Base-by-base conservation (phyloP, 2,329 filamentous ascomycete genomes). In the Dichotomopilus funicola region DNA sequence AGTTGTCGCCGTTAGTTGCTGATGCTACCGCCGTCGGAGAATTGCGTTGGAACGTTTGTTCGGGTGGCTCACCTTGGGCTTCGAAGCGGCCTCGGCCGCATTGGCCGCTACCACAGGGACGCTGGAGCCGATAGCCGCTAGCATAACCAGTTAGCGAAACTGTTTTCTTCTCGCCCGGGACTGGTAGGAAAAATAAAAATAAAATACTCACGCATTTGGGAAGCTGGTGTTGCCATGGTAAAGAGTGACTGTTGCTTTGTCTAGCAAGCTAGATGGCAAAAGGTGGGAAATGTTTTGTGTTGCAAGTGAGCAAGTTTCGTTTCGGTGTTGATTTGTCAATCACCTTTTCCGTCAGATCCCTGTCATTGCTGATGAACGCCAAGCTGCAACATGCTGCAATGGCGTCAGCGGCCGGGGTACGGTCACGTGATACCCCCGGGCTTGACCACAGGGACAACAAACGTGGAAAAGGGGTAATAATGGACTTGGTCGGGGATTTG, bases 1-100 rank as follows among this genome's bases (percentile, higher is more conserved):
- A 37, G 19, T 8, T 9, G 33, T 19, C n/a, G 3, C 42, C 7
- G 49, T 57, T 38, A 52, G 53, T 35, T 31, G 27, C 9, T 27
- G 19, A 27, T 27, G 19, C 19, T 27, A 3, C 19, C 19, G 19
- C 19, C 19, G 19, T 27, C 19, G 19, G 19, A 27, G 3, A 27
- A 10, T 19, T 42, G 12, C 11, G 11, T 40, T 9, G 27, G 4
- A 34, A 8, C 8, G 44, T 34, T 41, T 19, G n/a, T 31, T 11
- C 19, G 37, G 48, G 27, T 37, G 45, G 60, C 51, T 31, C 52
- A 77, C 75, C 73, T 75, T 77, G 57, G 74, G 75, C 66, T 74
- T 64, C 31, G 60, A 59, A 33, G 55, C 59, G 10, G 59, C 57
- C 12, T 58, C 55, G 50, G 53, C 27, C 35, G 55, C 50, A 48